Conservation (phyloP, 352 stramenopile genomes). For the Phytopythium delawarense region DNA sequence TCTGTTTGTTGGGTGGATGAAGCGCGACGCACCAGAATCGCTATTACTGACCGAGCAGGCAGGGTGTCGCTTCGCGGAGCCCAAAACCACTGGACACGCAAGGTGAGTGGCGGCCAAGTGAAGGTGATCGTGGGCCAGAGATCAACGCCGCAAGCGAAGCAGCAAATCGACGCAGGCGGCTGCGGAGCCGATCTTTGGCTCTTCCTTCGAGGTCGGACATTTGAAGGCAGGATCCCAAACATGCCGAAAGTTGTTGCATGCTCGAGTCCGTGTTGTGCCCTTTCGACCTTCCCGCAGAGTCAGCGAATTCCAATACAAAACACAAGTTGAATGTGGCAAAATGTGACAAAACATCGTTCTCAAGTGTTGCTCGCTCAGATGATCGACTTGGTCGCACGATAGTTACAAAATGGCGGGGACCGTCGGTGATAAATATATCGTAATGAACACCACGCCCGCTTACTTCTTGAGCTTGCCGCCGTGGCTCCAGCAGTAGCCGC, state of each 20-base stretch:
- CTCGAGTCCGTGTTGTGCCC: background rate
- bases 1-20: background rate
- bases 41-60: background rate
- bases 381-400: background rate
- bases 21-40: background rate
- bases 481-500: slow-evolving; percentile 82
- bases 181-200: background rate
- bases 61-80: background rate
- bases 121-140: background rate
- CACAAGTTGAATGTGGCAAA: background rate
- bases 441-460: slow-evolving; percentile 8
- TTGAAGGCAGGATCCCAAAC: background rate
- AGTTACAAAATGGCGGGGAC: background rate
- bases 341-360: background rate
- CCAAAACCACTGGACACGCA: background rate
- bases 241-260: background rate
- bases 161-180: background rate
- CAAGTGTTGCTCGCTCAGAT: background rate
- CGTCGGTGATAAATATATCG: slow-evolving; percentile 37
- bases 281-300: background rate
- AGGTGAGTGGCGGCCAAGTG: background rate
- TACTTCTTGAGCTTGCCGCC: slow-evolving; percentile 84
- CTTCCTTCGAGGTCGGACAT: background rate
- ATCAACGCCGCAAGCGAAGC: background rate
- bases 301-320: background rate